Percentiles rank a stretch among this genome's conserved stretches.
Evolutionary conservation across 345 rosid species (phyloP).

Genomic region (Dimocarpus longan): DNA sequence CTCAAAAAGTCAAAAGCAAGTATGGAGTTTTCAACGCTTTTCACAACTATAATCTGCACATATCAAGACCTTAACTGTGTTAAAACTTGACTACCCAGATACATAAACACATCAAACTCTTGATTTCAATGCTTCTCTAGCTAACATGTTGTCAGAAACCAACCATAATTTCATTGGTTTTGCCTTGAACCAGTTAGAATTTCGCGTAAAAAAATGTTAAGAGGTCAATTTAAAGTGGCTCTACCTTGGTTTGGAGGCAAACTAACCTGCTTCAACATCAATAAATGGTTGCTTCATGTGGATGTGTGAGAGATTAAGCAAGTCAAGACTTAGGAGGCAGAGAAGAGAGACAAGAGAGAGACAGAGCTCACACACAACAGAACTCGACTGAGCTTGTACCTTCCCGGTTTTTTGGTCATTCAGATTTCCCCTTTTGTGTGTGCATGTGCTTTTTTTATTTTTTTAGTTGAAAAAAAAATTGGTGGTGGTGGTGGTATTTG

Average conservation of each 20-base stretch:
- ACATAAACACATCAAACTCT: neutral
- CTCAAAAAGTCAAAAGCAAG: neutral
- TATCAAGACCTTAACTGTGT: neutral
- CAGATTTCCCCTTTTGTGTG: too few species aligned
- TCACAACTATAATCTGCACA: neutral
- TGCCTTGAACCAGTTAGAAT: neutral
- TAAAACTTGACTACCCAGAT: neutral
- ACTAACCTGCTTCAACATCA: slow-evolving; percentile 4
- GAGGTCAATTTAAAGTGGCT: neutral
- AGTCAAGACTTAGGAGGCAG: too few species aligned
- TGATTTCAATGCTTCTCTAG: neutral
- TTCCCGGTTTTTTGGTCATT: neutral
- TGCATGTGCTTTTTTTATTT: too few species aligned
- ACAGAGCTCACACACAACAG: neutral
- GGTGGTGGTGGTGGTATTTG: too few species aligned
- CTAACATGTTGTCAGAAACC: neutral
- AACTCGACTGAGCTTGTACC: neutral
- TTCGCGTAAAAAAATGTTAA: neutral
- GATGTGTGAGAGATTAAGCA: neutral
- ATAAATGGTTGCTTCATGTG: neutral
- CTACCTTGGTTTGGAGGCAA: neutral
- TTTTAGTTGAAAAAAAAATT: too few species aligned
- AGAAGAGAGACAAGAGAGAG: neutral
- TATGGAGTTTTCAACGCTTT: neutral
- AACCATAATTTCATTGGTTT: neutral